phyloP scores from a whole-genome alignment of 208 protist species.

The Trypanosoma cruzi region DNA sequence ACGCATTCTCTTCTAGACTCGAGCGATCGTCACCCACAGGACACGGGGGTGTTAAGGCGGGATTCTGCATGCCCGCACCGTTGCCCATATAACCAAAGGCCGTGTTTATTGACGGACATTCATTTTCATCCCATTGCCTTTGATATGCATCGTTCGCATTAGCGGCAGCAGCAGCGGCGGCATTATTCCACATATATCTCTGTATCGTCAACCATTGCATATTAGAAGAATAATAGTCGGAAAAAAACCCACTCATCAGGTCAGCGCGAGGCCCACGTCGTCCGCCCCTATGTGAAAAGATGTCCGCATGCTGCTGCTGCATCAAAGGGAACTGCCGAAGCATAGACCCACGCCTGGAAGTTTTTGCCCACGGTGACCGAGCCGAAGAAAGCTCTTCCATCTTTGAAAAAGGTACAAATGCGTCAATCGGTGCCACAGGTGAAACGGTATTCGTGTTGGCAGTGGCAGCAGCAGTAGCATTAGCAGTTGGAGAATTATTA shows the following conservation, averaged over 20 bases:
- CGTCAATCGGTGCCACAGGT: slow-evolving; percentile 5
- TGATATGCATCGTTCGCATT: neutral
- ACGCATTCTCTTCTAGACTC: neutral
- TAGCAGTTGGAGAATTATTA: no score
- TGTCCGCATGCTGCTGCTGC: neutral
- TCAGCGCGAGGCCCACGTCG: neutral
- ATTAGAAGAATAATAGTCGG: neutral
- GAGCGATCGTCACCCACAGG: neutral
- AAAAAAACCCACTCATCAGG: neutral
- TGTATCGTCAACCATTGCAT: neutral
- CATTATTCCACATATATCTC: slow-evolving; percentile 7
- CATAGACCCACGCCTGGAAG: neutral
- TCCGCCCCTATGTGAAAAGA: neutral
- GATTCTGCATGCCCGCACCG: neutral
- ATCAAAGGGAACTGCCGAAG: neutral
- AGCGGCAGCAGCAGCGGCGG: neutral
- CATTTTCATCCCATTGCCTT: neutral
- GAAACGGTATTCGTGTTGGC: neutral
- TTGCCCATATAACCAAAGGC: neutral
- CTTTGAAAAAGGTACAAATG: neutral
- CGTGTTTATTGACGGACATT: neutral
- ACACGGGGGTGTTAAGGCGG: neutral
- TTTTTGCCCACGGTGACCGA: neutral
- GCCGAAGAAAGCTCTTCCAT: neutral
- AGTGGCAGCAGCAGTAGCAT: neutral